These are phyloP conservation scores for Marsdenia floribunda DNA, from an alignment of 257 asterid species.

Conservation along the genomic window DNA sequence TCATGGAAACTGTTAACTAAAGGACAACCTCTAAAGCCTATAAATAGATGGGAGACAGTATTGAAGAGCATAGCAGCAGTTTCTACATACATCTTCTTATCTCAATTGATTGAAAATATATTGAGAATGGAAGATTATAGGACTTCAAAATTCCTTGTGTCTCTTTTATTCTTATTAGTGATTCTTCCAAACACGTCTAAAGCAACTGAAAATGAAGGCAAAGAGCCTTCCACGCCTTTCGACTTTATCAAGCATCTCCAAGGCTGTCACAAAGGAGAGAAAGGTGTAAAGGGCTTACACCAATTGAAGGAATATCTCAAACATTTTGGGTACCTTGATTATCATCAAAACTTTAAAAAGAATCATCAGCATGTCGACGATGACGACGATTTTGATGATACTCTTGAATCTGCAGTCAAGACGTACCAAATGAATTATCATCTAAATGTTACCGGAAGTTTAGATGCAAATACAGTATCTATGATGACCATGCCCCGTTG, in stretches of 20 bases:
- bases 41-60: no score
- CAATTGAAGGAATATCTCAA: neutral
- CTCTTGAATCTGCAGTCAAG: neutral
- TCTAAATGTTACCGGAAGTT: slow-evolving; percentile 19
- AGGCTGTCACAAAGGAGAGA: neutral
- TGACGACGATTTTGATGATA: neutral
- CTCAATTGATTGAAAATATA: neutral
- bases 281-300: neutral
- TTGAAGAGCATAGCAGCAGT: neutral
- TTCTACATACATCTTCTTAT: no score
- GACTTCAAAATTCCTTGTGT: neutral
- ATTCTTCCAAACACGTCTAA: neutral
- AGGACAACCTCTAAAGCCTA: no score
- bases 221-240: neutral
- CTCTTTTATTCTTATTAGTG: no score
- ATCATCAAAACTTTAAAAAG: neutral
- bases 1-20: no score
- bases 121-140: no score
- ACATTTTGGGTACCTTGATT: neutral
- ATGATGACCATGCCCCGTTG: slow-evolving; percentile 32
- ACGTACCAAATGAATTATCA: slow-evolving; percentile 5
- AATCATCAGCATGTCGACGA: neutral
- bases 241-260: neutral
- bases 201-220: neutral
- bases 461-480: slow-evolving; percentile 23